phyloP scores from a whole-genome alignment of 2,329 filamentous ascomycete species.

The Colletotrichum lupini region DNA sequence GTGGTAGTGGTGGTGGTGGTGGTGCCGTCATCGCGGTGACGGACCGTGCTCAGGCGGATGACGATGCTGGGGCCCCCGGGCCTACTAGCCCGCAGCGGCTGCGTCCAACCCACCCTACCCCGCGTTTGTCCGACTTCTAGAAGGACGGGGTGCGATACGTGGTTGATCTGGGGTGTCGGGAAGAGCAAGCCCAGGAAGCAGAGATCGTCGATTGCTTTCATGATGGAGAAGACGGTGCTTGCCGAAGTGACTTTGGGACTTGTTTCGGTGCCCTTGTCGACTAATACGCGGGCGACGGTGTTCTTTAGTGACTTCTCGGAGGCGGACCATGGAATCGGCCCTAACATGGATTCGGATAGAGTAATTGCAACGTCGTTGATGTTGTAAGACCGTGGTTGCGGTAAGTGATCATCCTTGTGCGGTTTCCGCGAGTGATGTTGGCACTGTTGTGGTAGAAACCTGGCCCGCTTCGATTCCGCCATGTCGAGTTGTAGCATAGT shows the following conservation, averaged over 20 bases:
- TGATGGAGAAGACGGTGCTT: slow-evolving; percentile 21
- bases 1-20: too few relatives aligned
- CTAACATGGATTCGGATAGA: slow-evolving; percentile 19
- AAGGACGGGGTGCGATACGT: slow-evolving; percentile 22
- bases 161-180: slow-evolving; percentile 27
- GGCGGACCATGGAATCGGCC: slow-evolving; percentile 17
- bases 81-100: slow-evolving; percentile 16
- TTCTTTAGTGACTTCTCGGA: slow-evolving; percentile 16
- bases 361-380: slow-evolving; percentile 30
- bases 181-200: slow-evolving; percentile 24
- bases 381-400: slow-evolving; percentile 11
- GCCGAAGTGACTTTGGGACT: slow-evolving; percentile 5
- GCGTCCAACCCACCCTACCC: slow-evolving; percentile 31
- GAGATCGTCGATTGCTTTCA: slow-evolving; percentile 29
- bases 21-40: slow-evolving; percentile 11
- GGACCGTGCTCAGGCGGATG: slow-evolving; percentile 34
- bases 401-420: neutral
- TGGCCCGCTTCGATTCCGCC: slow-evolving; percentile 16
- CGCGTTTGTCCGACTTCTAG: slow-evolving; percentile 25
- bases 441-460: slow-evolving; percentile 9
- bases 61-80: slow-evolving; percentile 22
- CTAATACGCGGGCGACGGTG: slow-evolving; percentile 15
- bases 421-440: slow-evolving; percentile 9
- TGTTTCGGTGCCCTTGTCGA: slow-evolving; percentile 18
- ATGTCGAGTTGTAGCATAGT: neutral